Base-by-base conservation (phyloP, 495 filamentous ascomycete species). In the Penicillium roqueforti region DNA sequence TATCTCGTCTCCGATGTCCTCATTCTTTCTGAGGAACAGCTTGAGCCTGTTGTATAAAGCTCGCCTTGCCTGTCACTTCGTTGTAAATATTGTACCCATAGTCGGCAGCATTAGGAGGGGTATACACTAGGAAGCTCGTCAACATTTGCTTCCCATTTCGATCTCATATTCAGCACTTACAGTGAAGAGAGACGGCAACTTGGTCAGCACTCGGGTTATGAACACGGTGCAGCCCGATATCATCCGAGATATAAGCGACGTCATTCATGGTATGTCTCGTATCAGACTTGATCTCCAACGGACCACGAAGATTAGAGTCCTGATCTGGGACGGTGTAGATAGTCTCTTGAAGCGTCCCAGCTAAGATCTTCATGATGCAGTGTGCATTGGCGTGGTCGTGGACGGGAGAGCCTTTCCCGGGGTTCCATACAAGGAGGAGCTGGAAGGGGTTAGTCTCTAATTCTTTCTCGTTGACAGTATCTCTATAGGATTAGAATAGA, bases 361-460 rank as follows among this genome's bases (percentile, higher is more conserved):
- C 63, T 39, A 74, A 31, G 47, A 80, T 70, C 55, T 82, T 82
- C 79, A 82, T 82, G 32, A 82, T 72, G 56, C 88, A 92, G 61
- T 91, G 87, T 18, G 88, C 86, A 62, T 89, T 83, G 57, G 87
- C 87, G 64, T 92, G 88, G 63, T 96, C 91, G 66, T 96, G 91
- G 54, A 96, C 84, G 0, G 83, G 85, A 46, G 84, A 89, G 22
- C 82, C 83, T 66, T 89, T 89, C 31, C 87, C 84, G 10, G 91
- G 91, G 7, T 83, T 86, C 91, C 91, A 96, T 18, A 96, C 91
- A 13, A 96, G 78, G 20, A 96, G 79, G 49, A 96, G 80, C 81
- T 92, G 31, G 19, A 1, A 10, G 10, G 9, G 32, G 25, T 32
- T 41, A 32, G 40, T 29, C 3, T 9, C n/a, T 14, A 39, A 43